Percentiles rank a stretch among this genome's conserved stretches.
These are phyloP conservation scores for Linaria vulgaris DNA, from an alignment of 257 asterid genomes.

Conservation along the genomic window DNA sequence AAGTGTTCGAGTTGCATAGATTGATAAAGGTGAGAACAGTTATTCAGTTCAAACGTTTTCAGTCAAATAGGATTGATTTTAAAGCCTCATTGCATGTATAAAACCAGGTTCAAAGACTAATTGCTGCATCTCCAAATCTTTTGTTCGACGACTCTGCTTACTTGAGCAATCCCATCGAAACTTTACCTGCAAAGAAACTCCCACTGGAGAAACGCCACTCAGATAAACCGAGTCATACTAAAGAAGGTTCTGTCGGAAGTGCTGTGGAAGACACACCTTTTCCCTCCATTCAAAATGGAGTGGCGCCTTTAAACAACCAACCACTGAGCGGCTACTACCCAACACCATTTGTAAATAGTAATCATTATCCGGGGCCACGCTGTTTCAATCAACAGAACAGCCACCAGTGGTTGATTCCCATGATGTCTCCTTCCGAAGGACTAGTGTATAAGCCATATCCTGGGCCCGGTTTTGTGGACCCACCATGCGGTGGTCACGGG, in stretches of 20 bases:
- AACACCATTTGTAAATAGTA: constrained; percentile 30
- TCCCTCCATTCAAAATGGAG: constrained; percentile 42
- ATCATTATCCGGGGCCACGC: constrained; percentile 36
- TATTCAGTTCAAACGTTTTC: background rate
- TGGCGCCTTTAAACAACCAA: constrained; percentile 29
- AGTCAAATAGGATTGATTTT: background rate
- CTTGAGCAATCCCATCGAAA: constrained; percentile 42
- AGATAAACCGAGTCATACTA: constrained; percentile 38
- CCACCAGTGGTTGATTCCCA: constrained; percentile 86
- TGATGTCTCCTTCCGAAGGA: constrained; percentile 93
- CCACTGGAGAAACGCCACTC: constrained; percentile 35
- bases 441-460: constrained; percentile 82
- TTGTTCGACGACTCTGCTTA: constrained; percentile 49
- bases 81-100: background rate
- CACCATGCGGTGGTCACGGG: constrained; percentile 34
- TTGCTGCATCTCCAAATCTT: constrained; percentile 66
- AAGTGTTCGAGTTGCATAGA: constrained; percentile 94
- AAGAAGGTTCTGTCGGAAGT: constrained; percentile 69
- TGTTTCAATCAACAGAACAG: constrained; percentile 54
- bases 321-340: constrained; percentile 32
- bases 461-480: constrained; percentile 46
- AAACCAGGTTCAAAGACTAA: constrained; percentile 72
- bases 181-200: constrained; percentile 44
- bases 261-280: constrained; percentile 41
- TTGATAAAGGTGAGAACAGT: constrained; percentile 58